A percentile compares a stretch with the other conserved stretches of the same genome.
phyloP scores from a whole-genome alignment of 148 eudicot genomes.

The Rhododendron mucronatum region DNA sequence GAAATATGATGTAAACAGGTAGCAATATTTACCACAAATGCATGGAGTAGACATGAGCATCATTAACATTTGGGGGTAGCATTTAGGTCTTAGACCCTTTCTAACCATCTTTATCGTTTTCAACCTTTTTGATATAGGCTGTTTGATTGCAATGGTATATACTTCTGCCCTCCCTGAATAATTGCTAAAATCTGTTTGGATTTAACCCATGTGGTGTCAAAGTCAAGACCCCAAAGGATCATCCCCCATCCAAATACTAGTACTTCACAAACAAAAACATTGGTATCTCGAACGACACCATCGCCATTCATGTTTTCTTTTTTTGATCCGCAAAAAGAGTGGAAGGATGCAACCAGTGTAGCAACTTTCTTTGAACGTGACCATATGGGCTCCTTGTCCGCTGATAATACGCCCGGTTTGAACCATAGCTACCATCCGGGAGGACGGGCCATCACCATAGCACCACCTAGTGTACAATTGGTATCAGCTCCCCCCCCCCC shows the following conservation, averaged over 20 bases:
- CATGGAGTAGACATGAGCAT: background rate
- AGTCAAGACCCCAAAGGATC: background rate
- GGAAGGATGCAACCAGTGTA: no score
- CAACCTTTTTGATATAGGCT: background rate
- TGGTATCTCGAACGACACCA: background rate
- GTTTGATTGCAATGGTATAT: background rate
- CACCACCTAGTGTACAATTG: no score
- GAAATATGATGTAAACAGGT: no score
- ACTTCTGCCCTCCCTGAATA: background rate
- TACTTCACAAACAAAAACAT: conserved; percentile 1
- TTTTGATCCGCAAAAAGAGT: no score
- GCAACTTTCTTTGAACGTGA: no score
- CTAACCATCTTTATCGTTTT: background rate
- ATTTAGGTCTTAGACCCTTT: background rate
- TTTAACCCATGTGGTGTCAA: background rate
- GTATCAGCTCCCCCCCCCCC: no score
- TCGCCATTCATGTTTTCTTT: background rate
- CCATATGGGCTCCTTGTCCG: no score
- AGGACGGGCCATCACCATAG: no score
- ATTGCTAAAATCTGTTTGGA: background rate
- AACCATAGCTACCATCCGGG: no score
- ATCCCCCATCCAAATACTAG: background rate
- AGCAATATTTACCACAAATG: background rate
- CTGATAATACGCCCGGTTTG: no score
- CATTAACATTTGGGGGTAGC: background rate